Evolutionary conservation across 2,329 filamentous ascomycete species (phyloP), one percentile per base, ranked within the genome.

Genomic region (Talaromyces verruculosus): DNA sequence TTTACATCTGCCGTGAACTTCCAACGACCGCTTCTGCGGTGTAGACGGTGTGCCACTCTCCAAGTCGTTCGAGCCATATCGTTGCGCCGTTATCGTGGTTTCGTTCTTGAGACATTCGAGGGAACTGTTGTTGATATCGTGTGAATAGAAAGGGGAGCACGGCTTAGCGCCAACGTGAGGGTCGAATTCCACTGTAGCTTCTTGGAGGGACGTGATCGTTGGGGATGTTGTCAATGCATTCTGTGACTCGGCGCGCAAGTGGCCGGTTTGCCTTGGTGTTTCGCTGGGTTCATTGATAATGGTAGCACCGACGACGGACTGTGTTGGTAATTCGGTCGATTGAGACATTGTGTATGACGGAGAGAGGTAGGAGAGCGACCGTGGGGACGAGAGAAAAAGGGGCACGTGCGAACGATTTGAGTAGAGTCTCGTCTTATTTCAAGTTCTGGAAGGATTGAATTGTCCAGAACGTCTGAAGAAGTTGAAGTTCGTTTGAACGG

Each of bases 51-150:
- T 69, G 33, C 72, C 71, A 61, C 72, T 73, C 67, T 80, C 78
- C 51, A 79, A 69, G 41, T 79, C 77, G 19, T 72, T 71, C 25
- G 74, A 69, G 35, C 60, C 47, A 37, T 65, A 68, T 62, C 45
- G 33, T 59, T 64, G 51, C 25, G 65, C 61, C 11, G 53, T 45
- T 33, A 63, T 55, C 5, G 65, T 66, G n/a, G 30, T 69, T 53
- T 75, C 69, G 10, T 69, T 65, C 4, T 70, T 73, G 39, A 77
- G 67, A 22, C 71, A 70, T 47, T 74, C 73, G 22, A 71, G 67
- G 17, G 72, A 72, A 22, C 70, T 60, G 0, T 74, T 74, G 0
- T 72, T 71, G 45, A 47, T 37, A 22, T 66, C 61, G 55, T 68
- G 63, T 17, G 61, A 33, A 63, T 64, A 67, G 35, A 67, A 65